Evolutionary conservation across 1,284 basidiomycete species (phyloP), one percentile per base, ranked within the genome.

Genomic region (Papiliotrema nemorosa): DNA sequence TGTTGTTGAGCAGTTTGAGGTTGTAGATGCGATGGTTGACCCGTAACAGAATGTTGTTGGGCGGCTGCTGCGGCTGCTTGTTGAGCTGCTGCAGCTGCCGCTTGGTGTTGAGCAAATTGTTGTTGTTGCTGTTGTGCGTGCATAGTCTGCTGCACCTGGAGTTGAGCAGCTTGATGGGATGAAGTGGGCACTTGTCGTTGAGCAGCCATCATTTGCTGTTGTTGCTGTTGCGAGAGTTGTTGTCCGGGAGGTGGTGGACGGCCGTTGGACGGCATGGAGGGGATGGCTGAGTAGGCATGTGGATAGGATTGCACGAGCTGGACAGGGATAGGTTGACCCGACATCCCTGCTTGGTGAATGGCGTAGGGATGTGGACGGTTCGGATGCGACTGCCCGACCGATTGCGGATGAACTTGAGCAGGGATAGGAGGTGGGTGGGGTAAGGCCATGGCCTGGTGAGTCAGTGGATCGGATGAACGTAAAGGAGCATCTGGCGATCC

Each of bases 361-460:
- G 53, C 48, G 47, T 53, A 53, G 13, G 58, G 53, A 18, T 55
- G 49, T 2, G 52, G 49, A 40, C 66, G 62, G 54, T 49, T 54
- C 58, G 36, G 58, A 54, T 50, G 58, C 55, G 34, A 57, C 59
- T 42, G 58, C 53, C 29, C 54, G 50, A 58, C 58, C 57, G 33
- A 58, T 49, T 22, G 47, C 50, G 45, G 46, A 31, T 44, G 59
- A 49, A 36, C 52, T 57, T 38, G 46, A 24, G 48, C 26, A 13
- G 50, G 60, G 33, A 53, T 24, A 43, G 63, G 60, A 40, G 62
- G 64, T 37, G 69, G 69, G 60, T 70, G 70, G 61, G 70, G 69
- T 59, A 70, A 59, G 54, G 70, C 70, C 70, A 72, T 72, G 62
- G 64, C 64, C 64, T 64, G 53, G 42, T 26, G n/a, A 12, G 37